Conservation (phyloP, 2,329 filamentous ascomycete species). For the Huntiella moniliformis region DNA sequence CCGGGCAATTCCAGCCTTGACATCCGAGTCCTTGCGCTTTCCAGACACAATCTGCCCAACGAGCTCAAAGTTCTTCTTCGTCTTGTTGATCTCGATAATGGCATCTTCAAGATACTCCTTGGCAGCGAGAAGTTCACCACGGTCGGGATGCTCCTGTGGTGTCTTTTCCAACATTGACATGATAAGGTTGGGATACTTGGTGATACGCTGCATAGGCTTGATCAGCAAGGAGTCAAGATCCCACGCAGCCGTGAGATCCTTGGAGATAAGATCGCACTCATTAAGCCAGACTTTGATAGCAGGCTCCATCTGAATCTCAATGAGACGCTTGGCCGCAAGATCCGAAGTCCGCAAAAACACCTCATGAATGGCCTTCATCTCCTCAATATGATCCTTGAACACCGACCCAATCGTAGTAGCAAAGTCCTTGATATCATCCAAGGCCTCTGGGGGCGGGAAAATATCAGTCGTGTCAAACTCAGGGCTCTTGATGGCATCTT, state of each 20-base stretch:
- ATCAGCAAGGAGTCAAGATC: slow-evolving; percentile 89
- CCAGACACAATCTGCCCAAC: slow-evolving; percentile 67
- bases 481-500: slow-evolving; percentile 15
- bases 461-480: slow-evolving; percentile 25
- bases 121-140: slow-evolving; percentile 38
- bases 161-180: slow-evolving; percentile 64
- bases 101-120: slow-evolving; percentile 41
- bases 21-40: slow-evolving; percentile 76
- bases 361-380: slow-evolving; percentile 42
- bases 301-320: slow-evolving; percentile 43
- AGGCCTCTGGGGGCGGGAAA: slow-evolving; percentile 21
- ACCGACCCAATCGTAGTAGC: slow-evolving; percentile 32
- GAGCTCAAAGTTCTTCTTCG: slow-evolving; percentile 85
- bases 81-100: slow-evolving; percentile 76
- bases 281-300: slow-evolving; percentile 69
- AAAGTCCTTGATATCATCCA: slow-evolving; percentile 34
- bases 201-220: slow-evolving; percentile 86
- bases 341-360: slow-evolving; percentile 46
- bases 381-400: slow-evolving; percentile 37
- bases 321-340: slow-evolving; percentile 39
- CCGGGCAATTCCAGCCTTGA: slow-evolving; percentile 66
- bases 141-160: slow-evolving; percentile 66
- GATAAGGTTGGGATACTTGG: slow-evolving; percentile 82
- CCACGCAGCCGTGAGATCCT: slow-evolving; percentile 86
- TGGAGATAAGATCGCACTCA: slow-evolving; percentile 81